These are phyloP conservation scores for Septoria petroselini DNA, from an alignment of 2,329 filamentous ascomycete species.

Conservation along the genomic window DNA sequence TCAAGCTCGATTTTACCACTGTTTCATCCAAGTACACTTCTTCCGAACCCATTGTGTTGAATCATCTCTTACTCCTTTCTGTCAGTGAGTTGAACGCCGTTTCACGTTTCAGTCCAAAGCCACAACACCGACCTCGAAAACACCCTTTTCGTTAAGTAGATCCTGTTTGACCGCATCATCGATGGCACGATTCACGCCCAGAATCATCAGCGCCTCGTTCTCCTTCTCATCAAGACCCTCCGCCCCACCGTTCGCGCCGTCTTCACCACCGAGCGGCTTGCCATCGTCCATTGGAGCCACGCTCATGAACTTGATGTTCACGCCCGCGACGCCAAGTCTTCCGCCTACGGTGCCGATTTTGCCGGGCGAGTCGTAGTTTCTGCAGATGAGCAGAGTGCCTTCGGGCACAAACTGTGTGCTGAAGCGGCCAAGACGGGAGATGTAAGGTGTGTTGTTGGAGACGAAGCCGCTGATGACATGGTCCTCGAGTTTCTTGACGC, in stretches of 20 bases:
- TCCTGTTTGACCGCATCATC: conserved; percentile 53
- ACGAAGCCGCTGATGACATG: conserved; percentile 65
- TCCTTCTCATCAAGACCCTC: conserved; percentile 30
- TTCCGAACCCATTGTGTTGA: too few relatives aligned
- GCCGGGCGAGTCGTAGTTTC: conserved; percentile 77
- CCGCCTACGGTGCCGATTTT: conserved; percentile 79
- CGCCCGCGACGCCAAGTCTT: conserved; percentile 63
- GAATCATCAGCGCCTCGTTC: conserved; percentile 77
- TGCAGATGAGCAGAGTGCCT: conserved; percentile 71
- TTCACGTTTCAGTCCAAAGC: conserved; percentile 26
- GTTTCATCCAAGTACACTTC: too few relatives aligned
- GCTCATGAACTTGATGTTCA: conserved; percentile 80
- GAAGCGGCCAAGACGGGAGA: conserved; percentile 71
- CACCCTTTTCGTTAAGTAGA: conserved; percentile 50
- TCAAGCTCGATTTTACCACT: too few relatives aligned
- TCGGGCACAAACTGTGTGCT: conserved; percentile 69
- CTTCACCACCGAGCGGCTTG: conserved; percentile 23
- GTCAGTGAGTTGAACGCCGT: not conserved
- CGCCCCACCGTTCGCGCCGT: conserved; percentile 17
- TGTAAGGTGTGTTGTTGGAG: conserved; percentile 61
- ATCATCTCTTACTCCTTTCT: not conserved
- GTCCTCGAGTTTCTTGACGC: conserved; percentile 40
- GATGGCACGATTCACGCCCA: conserved; percentile 68
- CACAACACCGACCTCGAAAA: conserved; percentile 54
- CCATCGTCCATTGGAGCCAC: conserved; percentile 58